Conservation (phyloP, 2,329 filamentous ascomycete genomes). For the Pyrenochaeta sp. region DNA sequence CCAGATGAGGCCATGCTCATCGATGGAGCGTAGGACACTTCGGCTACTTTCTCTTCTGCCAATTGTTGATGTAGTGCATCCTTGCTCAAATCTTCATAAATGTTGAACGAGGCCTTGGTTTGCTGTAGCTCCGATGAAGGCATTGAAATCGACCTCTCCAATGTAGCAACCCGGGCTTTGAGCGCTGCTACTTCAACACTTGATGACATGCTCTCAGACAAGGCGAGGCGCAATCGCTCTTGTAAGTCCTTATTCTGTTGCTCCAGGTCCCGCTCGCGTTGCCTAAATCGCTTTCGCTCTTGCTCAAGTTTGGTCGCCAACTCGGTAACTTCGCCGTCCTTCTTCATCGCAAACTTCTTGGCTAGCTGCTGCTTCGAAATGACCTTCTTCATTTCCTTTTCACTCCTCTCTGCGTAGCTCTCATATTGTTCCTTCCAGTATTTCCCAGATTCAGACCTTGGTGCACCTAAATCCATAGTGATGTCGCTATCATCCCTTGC, state of each 20-base stretch:
- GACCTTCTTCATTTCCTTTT: constrained; percentile 77
- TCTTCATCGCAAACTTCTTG: constrained; percentile 79
- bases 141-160: constrained; percentile 33
- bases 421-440: constrained; percentile 84
- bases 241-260: constrained; percentile 61
- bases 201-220: constrained; percentile 41
- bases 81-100: constrained; percentile 41
- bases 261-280: constrained; percentile 71
- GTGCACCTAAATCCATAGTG: constrained; percentile 75
- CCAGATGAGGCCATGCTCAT: constrained; percentile 25
- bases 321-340: constrained; percentile 74
- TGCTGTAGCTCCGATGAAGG: constrained; percentile 23
- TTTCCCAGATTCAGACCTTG: constrained; percentile 75
- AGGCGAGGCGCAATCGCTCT: constrained; percentile 42
- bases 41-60: constrained; percentile 14
- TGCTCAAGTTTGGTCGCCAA: constrained; percentile 71
- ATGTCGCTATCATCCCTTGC: constrained; percentile 64
- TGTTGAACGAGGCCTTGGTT: constrained; percentile 33
- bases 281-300: constrained; percentile 69
- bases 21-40: constrained; percentile 22
- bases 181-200: constrained; percentile 44
- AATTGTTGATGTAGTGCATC: constrained; percentile 17
- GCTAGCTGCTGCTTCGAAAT: constrained; percentile 81
- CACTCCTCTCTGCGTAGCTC: constrained; percentile 74
- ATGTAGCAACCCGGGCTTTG: constrained; percentile 38